Base-by-base conservation (phyloP, 1,284 basidiomycete genomes). In the Psilocybe mexicana region DNA sequence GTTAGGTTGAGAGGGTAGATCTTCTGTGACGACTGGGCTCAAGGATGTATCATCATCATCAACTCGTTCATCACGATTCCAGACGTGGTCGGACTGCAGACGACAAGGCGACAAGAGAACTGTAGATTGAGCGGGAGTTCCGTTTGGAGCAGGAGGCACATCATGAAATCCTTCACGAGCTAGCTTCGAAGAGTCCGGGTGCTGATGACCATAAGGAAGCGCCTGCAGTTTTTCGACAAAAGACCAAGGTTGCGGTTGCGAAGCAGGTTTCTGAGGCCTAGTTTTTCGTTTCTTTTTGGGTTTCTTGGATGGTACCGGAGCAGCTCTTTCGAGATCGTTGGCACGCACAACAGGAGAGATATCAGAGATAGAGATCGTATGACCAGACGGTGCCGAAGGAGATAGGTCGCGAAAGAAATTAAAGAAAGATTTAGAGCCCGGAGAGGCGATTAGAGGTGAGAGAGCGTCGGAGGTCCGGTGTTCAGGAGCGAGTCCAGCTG, bases 101-200 rank as follows among this genome's bases (percentile, higher is more conserved):
- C 61, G 63, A 50, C 63, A 65, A 45, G 68, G 68, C 7, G 68
- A 69, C 33, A 66, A 50, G 6, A 69, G 60, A 50, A 18, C 18
- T 18, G 51, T 28, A 25, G 50, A 47, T 24, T 54, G 33, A 46
- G 54, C 23, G 14, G 18, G 35, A 40, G 23, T 11, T 48, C 48
- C 12, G 43, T 18, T n/a, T 14, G 28, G 43, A 49, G 11, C 33
- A 12, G 25, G 24, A 44, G 46, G 24, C 5, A 18, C 30, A 26
- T 33, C 40, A 14, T 33, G 25, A 14, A 48, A 33, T 44, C 28
- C 45, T 35, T 49, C 42, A 45, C 40, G 36, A 48, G 47, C 12
- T 11, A 26, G 33, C 30, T 33, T 42, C 14, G 50, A 26, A 23
- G 11, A 14, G n/a, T 28, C 43, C 44, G 44, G 35, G 56, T 38